Evolutionary conservation across 1,139 yeast genomes (phyloP), one percentile per base, ranked within the genome.

Genomic region (Magnusiomyces magnusii): DNA sequence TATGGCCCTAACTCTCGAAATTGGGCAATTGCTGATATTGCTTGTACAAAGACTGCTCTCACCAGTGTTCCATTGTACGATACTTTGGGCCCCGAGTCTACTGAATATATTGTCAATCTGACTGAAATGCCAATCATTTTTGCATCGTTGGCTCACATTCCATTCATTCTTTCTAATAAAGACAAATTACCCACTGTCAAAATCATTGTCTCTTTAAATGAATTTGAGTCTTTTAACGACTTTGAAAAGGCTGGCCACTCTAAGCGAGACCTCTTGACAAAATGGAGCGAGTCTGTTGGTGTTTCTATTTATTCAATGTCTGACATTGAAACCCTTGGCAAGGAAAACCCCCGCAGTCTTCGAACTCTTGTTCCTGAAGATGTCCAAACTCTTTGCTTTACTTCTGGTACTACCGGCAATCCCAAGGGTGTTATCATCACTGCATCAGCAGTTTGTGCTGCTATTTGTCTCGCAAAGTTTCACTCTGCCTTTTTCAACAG

Each of bases 371-470:
- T 67, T 0, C 80, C 84, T 0, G 79, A 82, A 5, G 78, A 85
- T 44, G 63, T 78, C 21, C 81, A 83, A 65, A 85, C 92, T 55
- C 83, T 87, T 62, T 83, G 87, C 52, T 87, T 86, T 72, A 87
- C 95, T 15, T 84, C 91, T 7, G 92, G 92, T 41, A 85, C 92
- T 24, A 85, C 92, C 2, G 91, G 91, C 21, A 71, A 31, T 54
- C 92, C 92, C 21, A 86, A 86, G 70, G 92, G 92, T 54, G 92
- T 84, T 17, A 80, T 81, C 42, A 73, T 86, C 64, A 75, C 81
- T 7, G 89, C 86, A 59, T 70, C 71, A 50, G 77, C 75, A 64
- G 79, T 83, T 1, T 76, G 80, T n/a, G 77, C 87, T 15, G 83
- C 82, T 10, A 66, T 79, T 57, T 64, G 76, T 67, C 53, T 68